Evolutionary conservation across 1,284 basidiomycete species (phyloP).

Genomic region (Thecaphora frezii): DNA sequence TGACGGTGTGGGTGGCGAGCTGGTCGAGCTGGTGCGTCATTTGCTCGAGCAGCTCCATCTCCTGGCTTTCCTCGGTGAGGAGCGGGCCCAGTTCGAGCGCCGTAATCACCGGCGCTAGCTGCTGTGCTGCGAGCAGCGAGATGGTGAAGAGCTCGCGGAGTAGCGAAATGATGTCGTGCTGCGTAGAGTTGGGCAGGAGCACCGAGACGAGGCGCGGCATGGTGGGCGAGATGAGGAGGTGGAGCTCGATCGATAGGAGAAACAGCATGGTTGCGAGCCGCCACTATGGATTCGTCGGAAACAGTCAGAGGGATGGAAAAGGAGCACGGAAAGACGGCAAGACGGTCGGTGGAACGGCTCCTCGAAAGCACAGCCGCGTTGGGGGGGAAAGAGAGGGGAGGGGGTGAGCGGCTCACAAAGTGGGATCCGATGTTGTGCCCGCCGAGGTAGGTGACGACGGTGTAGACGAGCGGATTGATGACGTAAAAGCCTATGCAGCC

Average conservation of each 20-base stretch:
- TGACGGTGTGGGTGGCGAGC: not conserved
- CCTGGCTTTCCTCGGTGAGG: not conserved
- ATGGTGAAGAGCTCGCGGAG: conserved; percentile 77
- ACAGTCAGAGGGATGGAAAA: conserved; percentile 41
- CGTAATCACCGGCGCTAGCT: conserved; percentile 69
- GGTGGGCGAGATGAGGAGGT: conserved; percentile 35
- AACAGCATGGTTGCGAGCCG: conserved; percentile 17
- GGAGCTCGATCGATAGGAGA: conserved; percentile 49
- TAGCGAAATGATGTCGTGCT: conserved; percentile 73
- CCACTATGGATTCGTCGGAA: conserved; percentile 16
- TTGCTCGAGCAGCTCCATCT: not conserved
- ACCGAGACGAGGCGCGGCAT: conserved; percentile 61
- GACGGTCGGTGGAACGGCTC: too few species aligned
- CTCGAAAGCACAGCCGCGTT: too few species aligned
- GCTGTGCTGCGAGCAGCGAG: conserved; percentile 69
- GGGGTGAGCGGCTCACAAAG: conserved; percentile 65
- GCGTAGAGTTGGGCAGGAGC: conserved; percentile 69
- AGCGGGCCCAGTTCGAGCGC: conserved; percentile 52
- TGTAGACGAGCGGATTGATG: conserved; percentile 66
- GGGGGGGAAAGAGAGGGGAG: conserved; percentile 61
- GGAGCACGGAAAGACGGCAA: too few species aligned
- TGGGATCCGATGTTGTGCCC: conserved; percentile 64
- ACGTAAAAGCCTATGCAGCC: conserved; percentile 74
- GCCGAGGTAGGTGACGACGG: conserved; percentile 70
- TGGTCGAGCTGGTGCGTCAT: not conserved